Conservation (phyloP, 179 eudicot species). For the Kewa caespitosa region DNA sequence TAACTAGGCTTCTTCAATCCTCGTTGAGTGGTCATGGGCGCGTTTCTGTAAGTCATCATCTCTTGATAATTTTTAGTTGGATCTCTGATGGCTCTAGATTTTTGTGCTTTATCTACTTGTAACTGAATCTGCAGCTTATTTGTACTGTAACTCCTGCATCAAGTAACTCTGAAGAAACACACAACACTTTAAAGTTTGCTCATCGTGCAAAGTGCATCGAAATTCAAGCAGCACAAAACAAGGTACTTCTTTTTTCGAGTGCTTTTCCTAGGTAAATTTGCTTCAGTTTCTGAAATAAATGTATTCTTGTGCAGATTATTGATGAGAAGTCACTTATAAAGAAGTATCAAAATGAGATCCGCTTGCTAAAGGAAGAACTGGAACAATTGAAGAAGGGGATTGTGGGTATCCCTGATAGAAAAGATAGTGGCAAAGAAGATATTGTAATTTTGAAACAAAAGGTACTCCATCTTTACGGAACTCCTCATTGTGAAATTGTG, state of each 20-base stretch:
- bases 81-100: neutral
- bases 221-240: constrained; percentile 96
- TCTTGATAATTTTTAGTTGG: neutral
- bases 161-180: constrained; percentile 94
- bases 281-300: constrained; percentile 20
- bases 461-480: constrained; percentile 38
- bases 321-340: constrained; percentile 98
- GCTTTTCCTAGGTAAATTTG: neutral
- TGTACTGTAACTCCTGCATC: constrained; percentile 98
- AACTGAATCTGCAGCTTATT: constrained; percentile 60
- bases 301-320: constrained; percentile 62
- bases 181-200: constrained; percentile 96
- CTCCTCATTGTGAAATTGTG: neutral
- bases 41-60: constrained; percentile 73
- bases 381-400: constrained; percentile 89
- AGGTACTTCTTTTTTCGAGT: constrained; percentile 46
- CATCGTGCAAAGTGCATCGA: constrained; percentile 97
- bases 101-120: constrained; percentile 7
- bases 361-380: constrained; percentile 82
- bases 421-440: constrained; percentile 69
- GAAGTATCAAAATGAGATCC: constrained; percentile 98
- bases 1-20: constrained; percentile 97
- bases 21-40: constrained; percentile 98
- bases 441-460: constrained; percentile 80
- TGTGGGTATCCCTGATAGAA: constrained; percentile 60